These are phyloP conservation scores for Ilyonectria destructans DNA, from an alignment of 2,329 filamentous ascomycete species.

Conservation along the genomic window DNA sequence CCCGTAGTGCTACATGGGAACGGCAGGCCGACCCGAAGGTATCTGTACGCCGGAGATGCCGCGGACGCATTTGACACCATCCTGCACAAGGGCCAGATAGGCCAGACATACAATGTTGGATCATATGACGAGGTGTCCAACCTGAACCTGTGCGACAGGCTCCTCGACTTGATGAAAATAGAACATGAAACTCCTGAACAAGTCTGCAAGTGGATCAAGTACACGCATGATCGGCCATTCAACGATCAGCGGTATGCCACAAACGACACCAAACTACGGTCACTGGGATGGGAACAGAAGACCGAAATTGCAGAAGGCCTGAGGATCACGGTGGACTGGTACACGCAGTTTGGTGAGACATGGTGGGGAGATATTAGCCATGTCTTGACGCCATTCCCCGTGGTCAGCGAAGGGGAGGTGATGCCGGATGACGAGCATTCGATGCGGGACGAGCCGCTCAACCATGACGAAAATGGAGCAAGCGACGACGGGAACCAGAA, in stretches of 20 bases:
- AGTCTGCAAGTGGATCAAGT: slow-evolving; percentile 78
- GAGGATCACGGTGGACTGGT: slow-evolving; percentile 79
- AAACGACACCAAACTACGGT: slow-evolving; percentile 77
- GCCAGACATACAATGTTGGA: slow-evolving; percentile 87
- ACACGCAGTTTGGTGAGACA: slow-evolving; percentile 74
- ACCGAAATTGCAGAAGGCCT: slow-evolving; percentile 77
- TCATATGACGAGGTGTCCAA: slow-evolving; percentile 86
- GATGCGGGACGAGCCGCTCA: slow-evolving; percentile 54
- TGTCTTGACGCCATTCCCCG: slow-evolving; percentile 78
- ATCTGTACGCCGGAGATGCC: slow-evolving; percentile 85
- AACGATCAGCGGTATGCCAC: slow-evolving; percentile 84
- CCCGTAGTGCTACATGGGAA: slow-evolving; percentile 84
- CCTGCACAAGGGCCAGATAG: slow-evolving; percentile 81
- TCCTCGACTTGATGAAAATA: slow-evolving; percentile 76
- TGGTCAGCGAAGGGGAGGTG: slow-evolving; percentile 71
- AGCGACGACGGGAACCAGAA: slow-evolving; percentile 26
- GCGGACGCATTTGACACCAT: slow-evolving; percentile 89
- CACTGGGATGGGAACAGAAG: slow-evolving; percentile 80
- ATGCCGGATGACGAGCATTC: slow-evolving; percentile 63
- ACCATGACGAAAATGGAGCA: slow-evolving; percentile 40
- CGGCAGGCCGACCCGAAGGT: slow-evolving; percentile 81
- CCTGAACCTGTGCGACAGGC: slow-evolving; percentile 75
- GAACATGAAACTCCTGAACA: slow-evolving; percentile 66
- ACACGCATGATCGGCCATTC: slow-evolving; percentile 84
- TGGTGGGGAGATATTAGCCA: slow-evolving; percentile 84